Conservation (phyloP, 2,329 filamentous ascomycete genomes). For the Aspergillus tubingensis region DNA sequence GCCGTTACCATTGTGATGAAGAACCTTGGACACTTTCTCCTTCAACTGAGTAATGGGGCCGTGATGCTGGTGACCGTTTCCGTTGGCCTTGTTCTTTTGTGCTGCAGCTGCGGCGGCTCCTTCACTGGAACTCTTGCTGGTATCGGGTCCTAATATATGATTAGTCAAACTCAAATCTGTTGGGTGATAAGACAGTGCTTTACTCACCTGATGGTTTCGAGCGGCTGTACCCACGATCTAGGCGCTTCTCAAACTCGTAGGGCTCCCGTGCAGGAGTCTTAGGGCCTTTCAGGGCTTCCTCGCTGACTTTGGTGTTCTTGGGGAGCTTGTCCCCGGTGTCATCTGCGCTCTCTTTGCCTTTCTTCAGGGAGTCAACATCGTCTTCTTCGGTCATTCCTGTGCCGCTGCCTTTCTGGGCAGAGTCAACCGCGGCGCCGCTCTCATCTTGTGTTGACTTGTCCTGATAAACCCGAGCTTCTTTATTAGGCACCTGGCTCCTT, state of each 20-base stretch:
- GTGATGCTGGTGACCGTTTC: conserved; percentile 8
- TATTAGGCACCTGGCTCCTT: background rate
- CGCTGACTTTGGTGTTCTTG: conserved; percentile 23
- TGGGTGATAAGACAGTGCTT: too few relatives aligned
- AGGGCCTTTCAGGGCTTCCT: conserved; percentile 35
- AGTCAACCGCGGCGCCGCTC: background rate
- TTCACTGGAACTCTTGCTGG: background rate
- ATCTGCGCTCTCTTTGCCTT: background rate
- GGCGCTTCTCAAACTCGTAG: conserved; percentile 33
- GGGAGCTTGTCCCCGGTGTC: background rate
- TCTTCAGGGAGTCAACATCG: background rate
- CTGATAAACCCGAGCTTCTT: background rate
- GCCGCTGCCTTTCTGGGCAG: background rate
- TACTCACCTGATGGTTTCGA: conserved; percentile 1
- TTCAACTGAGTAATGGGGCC: conserved; percentile 30
- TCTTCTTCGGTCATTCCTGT: background rate
- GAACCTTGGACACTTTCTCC: conserved; percentile 36
- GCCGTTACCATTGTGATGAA: conserved; percentile 4
- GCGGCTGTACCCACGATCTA: conserved; percentile 12
- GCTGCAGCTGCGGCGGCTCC: background rate
- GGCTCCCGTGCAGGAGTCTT: conserved; percentile 26
- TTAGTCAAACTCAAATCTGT: background rate
- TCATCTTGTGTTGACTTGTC: background rate
- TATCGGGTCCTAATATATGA: background rate
- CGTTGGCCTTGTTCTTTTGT: background rate